Evolutionary conservation across 331 rosid genomes (phyloP), one percentile per base, ranked within the genome.

Genomic region (Telfairia occidentalis): DNA sequence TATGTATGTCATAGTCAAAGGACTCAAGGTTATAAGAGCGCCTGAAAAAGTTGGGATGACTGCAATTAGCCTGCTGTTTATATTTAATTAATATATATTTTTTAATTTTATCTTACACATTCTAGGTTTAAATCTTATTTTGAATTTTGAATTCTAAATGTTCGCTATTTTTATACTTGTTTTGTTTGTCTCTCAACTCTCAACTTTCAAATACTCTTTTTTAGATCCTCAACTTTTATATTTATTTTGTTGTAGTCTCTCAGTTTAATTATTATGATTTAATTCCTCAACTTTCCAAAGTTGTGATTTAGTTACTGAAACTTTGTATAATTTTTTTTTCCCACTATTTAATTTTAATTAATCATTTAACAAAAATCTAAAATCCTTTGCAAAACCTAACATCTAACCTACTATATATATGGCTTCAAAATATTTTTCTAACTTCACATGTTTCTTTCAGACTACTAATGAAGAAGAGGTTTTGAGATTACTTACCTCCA

Each of bases 381-480:
- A 23, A 37, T 37, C 6, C 40, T 4, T 46, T 46, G 0, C 12
- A 52, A 52, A 28, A 28, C 15, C 4, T 0, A 30, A 59, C 40
- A 5, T 29, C 15, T 59, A 30, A 61, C 24, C 9, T 61, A 9
- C 24, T n/a, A 16, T 8, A 52, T 9, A 11, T 55, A 0, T 50
- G 55, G 9, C 7, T 48, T 46, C 54, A n/a, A n/a, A 32, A 32
- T 5, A 32, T 2, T 5, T 5, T 32, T 40, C 7, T 32, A 61
- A 65, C 45, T 65, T 67, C 45, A 23, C 11, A 50, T 45, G n/a
- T 70, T 71, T 67, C 66, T 66, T 73, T 70, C 85, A 94, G 98
- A 93, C 78, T 78, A 77, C 18, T 46, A 78, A 74, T 38, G 96
- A 87, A 73, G 87, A 82, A 77, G 93, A 79, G 75, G 77, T 90